A percentile compares a stretch with the other conserved stretches of the same genome.
phyloP scores from a whole-genome alignment of 163 green algal species.

The Chlorella variabilis region DNA sequence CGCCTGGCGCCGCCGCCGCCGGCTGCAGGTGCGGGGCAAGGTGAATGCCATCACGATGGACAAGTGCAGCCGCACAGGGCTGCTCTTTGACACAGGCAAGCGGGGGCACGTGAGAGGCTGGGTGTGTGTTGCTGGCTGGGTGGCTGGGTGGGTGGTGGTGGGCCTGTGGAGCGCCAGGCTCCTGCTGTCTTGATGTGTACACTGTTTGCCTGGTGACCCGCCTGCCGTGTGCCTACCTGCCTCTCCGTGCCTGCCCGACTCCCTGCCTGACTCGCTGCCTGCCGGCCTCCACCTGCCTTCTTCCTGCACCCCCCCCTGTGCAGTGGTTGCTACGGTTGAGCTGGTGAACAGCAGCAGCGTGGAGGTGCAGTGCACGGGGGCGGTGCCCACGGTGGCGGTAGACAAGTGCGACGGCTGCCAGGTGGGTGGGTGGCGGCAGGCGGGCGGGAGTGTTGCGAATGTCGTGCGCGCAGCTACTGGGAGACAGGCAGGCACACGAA shows the following conservation, averaged over 20 bases:
- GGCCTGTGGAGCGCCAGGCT: too few relatives aligned
- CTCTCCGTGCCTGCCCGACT: too few relatives aligned
- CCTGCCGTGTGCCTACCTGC: too few relatives aligned
- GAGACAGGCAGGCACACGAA: too few relatives aligned
- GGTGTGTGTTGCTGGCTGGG: not conserved
- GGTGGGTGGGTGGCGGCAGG: slow-evolving; percentile 44
- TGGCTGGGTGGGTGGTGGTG: not conserved
- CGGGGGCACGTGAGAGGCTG: not conserved
- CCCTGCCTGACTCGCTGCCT: too few relatives aligned
- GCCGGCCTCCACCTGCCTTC: too few relatives aligned
- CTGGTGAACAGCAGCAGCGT: slow-evolving; percentile 82
- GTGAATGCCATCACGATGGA: slow-evolving; percentile 92
- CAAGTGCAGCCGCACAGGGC: slow-evolving; percentile 68
- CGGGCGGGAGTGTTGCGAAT: too few relatives aligned
- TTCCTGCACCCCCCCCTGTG: too few relatives aligned
- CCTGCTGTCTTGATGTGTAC: too few relatives aligned
- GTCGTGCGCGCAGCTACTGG: too few relatives aligned
- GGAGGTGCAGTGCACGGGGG: slow-evolving; percentile 79
- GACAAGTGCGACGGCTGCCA: slow-evolving; percentile 88
- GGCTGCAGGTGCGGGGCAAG: slow-evolving; percentile 84
- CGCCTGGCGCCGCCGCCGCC: too few relatives aligned
- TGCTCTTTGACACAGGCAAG: slow-evolving; percentile 77
- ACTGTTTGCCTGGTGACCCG: too few relatives aligned
- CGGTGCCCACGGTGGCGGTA: slow-evolving; percentile 77
- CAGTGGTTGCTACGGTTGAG: slow-evolving; percentile 81